phyloP scores from a whole-genome alignment of 2,329 filamentous ascomycete genomes.

The Cordyceps cateniannulata region DNA sequence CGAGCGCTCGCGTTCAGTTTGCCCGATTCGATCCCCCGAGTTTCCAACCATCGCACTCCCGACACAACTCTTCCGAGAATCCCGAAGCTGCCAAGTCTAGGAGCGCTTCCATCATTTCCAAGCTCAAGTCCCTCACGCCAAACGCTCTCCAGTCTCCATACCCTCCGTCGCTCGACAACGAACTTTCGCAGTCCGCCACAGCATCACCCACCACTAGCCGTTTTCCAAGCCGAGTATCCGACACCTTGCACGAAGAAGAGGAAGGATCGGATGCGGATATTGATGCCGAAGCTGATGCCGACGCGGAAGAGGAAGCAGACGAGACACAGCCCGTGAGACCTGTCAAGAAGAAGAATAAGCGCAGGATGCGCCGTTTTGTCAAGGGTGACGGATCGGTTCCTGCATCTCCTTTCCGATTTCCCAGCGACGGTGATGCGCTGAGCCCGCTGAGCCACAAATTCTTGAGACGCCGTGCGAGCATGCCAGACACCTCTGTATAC shows the following conservation, averaged over 20 bases:
- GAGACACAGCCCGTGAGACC: slow-evolving; percentile 50
- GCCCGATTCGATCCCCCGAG: slow-evolving; percentile 49
- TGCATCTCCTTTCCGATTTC: slow-evolving; percentile 50
- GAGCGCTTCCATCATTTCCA: slow-evolving; percentile 66
- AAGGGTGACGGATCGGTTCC: slow-evolving; percentile 57
- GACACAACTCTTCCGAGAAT: slow-evolving; percentile 62
- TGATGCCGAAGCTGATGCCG: slow-evolving; percentile 51
- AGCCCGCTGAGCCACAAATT: slow-evolving; percentile 38
- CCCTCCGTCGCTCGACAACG: slow-evolving; percentile 29
- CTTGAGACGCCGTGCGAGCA: slow-evolving; percentile 59
- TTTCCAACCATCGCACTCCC: slow-evolving; percentile 44
- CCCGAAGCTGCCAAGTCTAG: slow-evolving; percentile 55
- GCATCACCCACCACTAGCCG: slow-evolving; percentile 38
- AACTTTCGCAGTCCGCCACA: slow-evolving; percentile 35
- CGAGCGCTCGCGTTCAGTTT: slow-evolving; percentile 59
- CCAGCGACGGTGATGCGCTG: slow-evolving; percentile 35
- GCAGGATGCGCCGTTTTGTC: slow-evolving; percentile 52
- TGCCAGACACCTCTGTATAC: slow-evolving; percentile 52
- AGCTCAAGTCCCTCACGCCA: slow-evolving; percentile 66
- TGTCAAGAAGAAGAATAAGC: slow-evolving; percentile 50
- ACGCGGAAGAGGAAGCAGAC: slow-evolving; percentile 80
- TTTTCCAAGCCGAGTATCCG: slow-evolving; percentile 39
- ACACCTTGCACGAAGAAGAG: slow-evolving; percentile 46
- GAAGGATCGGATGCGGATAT: slow-evolving; percentile 43
- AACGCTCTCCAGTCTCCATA: slow-evolving; percentile 41